Percentiles rank a stretch among this genome's conserved stretches.
These are phyloP conservation scores for Penicillium hesseltinei DNA, from an alignment of 2,329 filamentous ascomycete species.

Conservation along the genomic window DNA sequence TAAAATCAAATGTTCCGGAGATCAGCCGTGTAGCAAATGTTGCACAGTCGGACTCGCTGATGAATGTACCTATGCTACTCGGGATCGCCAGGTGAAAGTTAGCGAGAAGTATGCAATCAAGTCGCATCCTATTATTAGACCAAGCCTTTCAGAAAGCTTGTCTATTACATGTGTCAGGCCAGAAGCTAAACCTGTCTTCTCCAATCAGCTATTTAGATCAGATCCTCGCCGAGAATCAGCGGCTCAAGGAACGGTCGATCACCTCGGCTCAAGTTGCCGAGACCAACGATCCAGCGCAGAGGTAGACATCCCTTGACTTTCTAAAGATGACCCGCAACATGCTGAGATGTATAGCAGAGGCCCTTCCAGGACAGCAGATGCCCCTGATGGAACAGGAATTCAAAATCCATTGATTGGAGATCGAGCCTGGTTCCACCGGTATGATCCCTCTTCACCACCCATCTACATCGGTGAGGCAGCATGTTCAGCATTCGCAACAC, in stretches of 20 bases:
- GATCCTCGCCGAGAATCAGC: conserved; percentile 35
- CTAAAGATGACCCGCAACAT: background rate
- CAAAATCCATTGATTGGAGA: conserved; percentile 38
- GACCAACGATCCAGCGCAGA: conserved; percentile 15
- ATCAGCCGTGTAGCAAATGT: conserved; percentile 45
- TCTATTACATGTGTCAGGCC: background rate
- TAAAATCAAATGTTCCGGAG: conserved; percentile 50
- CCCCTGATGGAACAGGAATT: conserved; percentile 31
- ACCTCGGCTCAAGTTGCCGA: conserved; percentile 29
- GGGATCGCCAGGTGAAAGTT: conserved; percentile 45
- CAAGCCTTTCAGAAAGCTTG: background rate
- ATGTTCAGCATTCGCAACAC: conserved; percentile 42
- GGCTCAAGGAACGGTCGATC: conserved; percentile 31
- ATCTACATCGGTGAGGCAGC: conserved; percentile 42
- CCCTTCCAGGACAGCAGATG: conserved; percentile 21
- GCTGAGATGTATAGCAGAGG: conserved; percentile 1
- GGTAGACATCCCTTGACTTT: conserved; percentile 5
- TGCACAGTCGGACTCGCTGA: conserved; percentile 36
- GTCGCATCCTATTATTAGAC: background rate
- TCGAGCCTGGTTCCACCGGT: conserved; percentile 38
- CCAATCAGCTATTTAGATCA: conserved; percentile 34
- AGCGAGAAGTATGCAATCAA: conserved; percentile 33
- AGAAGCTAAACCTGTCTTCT: conserved; percentile 9
- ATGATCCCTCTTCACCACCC: conserved; percentile 36
- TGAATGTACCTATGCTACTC: conserved; percentile 42